Conservation (phyloP, 2,329 filamentous ascomycete species). For the Trichoderma endophyticum region DNA sequence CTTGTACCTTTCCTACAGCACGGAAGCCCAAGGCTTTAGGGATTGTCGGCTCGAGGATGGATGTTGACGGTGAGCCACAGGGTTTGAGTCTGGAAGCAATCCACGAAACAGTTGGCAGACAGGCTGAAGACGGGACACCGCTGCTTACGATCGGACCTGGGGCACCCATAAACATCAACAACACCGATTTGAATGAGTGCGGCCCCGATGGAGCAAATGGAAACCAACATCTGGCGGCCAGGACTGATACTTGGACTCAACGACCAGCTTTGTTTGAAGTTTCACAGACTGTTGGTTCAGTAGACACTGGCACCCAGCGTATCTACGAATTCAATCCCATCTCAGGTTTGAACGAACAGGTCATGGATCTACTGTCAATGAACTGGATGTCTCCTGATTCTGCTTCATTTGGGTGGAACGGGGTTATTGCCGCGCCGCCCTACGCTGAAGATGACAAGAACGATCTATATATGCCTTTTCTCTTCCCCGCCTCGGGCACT, state of each 20-base stretch:
- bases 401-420: not conserved
- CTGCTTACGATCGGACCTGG: not conserved
- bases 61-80: not conserved
- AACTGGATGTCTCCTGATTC: not conserved
- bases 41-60: not conserved
- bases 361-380: not conserved
- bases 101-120: not conserved
- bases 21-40: not conserved
- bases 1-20: not conserved
- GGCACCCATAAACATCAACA: not conserved
- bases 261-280: not conserved
- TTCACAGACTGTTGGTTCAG: not conserved
- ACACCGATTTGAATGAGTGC: not conserved
- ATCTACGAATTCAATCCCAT: not conserved
- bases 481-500: not conserved
- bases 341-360: not conserved
- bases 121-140: not conserved
- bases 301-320: not conserved
- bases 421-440: not conserved
- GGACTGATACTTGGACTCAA: not conserved
- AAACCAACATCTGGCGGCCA: rapidly evolving
- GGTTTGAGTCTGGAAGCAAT: not conserved
- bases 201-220: not conserved
- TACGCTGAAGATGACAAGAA: not conserved
- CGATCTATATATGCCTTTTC: not conserved